Percentiles rank a stretch among this genome's conserved stretches.
phyloP scores from a whole-genome alignment of 2,329 filamentous ascomycete genomes.

The Fusarium citri region DNA sequence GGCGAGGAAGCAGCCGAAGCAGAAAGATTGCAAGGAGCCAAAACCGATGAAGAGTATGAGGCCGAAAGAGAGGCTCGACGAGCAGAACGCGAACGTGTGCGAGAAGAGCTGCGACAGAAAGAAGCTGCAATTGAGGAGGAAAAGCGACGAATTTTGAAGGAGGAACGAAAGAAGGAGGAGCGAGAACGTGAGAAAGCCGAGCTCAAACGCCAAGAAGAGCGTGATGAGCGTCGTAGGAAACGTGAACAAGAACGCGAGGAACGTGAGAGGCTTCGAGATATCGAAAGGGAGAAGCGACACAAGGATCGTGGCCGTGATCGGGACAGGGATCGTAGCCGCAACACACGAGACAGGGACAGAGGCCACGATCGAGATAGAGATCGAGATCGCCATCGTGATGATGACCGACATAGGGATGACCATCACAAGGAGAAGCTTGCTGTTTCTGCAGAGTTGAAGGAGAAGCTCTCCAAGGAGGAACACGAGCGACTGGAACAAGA shows the following conservation, averaged over 20 bases:
- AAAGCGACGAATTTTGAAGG: constrained; percentile 67
- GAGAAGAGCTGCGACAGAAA: constrained; percentile 69
- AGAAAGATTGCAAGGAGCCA: constrained; percentile 73
- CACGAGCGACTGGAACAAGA: constrained; percentile 68
- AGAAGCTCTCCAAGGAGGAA: constrained; percentile 68
- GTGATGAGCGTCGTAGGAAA: constrained; percentile 62
- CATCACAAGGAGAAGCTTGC: constrained; percentile 52
- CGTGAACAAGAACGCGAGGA: constrained; percentile 68
- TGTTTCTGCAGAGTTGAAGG: constrained; percentile 60
- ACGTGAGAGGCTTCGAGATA: constrained; percentile 59
- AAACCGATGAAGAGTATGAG: constrained; percentile 80
- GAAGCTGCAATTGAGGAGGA: constrained; percentile 72
- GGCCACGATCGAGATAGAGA: constrained; percentile 48
- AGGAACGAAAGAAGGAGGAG: constrained; percentile 65
- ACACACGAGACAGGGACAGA: constrained; percentile 46
- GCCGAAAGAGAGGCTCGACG: constrained; percentile 72
- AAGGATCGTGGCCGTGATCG: constrained; percentile 54
- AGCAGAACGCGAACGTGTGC: constrained; percentile 69
- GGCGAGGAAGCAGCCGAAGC: constrained; percentile 75
- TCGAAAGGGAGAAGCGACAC: constrained; percentile 55
- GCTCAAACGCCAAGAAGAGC: constrained; percentile 61
- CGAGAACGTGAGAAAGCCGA: constrained; percentile 63
- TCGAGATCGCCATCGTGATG: constrained; percentile 43
- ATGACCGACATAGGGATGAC: constrained; percentile 48
- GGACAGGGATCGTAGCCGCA: constrained; percentile 51